Evolutionary conservation across 306 rosid genomes (phyloP).

Genomic region (Rosa persica): DNA sequence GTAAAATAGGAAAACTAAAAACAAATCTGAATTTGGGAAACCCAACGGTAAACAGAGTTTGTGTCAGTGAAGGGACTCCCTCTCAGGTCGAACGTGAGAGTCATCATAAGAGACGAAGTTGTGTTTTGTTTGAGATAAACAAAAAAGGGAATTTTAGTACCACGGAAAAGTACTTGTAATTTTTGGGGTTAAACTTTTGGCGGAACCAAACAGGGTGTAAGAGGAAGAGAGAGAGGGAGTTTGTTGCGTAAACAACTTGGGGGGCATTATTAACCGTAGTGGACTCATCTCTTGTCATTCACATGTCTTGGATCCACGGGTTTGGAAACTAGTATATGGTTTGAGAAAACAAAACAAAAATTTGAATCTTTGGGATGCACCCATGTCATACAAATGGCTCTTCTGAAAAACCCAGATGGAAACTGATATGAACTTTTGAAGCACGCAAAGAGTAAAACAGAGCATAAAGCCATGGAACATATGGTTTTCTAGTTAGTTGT

Average conservation of each 20-base stretch:
- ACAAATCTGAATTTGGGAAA: neutral
- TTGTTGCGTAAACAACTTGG: neutral
- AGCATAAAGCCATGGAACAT: neutral
- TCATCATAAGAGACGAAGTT: conserved; percentile 18
- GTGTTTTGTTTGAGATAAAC: neutral
- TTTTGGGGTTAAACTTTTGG: neutral
- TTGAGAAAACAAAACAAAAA: conserved; percentile 23
- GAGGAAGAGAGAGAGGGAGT: neutral
- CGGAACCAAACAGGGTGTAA: conserved; percentile 30
- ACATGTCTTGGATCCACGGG: conserved; percentile 39
- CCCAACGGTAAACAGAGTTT: conserved; percentile 2
- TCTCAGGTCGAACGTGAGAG: conserved; percentile 31
- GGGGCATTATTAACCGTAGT: neutral
- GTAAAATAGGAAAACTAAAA: neutral
- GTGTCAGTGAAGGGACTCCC: conserved; percentile 23
- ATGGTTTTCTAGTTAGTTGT: neutral
- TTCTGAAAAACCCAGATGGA: neutral
- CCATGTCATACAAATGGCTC: neutral
- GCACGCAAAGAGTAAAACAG: neutral
- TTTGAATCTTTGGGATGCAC: conserved; percentile 1
- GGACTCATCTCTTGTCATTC: conserved; percentile 28
- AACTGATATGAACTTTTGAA: neutral
- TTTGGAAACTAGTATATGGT: conserved; percentile 17
- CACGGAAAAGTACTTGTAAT: conserved; percentile 59
- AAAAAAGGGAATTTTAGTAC: conserved; percentile 33